Evolutionary conservation across 2,329 filamentous ascomycete genomes (phyloP).

Genomic region (Pseudogymnoascus sp.): DNA sequence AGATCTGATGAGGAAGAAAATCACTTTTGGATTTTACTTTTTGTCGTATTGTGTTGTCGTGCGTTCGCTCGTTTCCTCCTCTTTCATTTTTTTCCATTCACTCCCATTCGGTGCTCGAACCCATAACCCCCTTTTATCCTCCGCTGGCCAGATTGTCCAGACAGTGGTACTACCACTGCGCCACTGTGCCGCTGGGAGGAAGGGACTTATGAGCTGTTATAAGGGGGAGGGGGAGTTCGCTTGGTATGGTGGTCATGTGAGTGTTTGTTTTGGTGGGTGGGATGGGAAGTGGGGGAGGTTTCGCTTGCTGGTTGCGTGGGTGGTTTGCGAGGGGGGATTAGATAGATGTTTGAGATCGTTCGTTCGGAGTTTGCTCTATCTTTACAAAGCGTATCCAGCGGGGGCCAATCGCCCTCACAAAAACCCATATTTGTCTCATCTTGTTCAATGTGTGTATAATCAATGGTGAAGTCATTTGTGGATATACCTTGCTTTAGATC

Average conservation of each 20-base stretch:
- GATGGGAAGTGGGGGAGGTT: not conserved
- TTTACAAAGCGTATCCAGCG: too few relatives aligned
- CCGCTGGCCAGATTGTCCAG: slow-evolving; percentile 5
- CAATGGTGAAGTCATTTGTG: not conserved
- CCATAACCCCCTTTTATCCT: not conserved
- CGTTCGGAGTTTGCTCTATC: too few relatives aligned
- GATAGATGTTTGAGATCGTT: too few relatives aligned
- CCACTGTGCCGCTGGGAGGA: not conserved
- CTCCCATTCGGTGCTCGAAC: too few relatives aligned
- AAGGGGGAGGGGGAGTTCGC: not conserved
- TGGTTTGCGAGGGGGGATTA: too few relatives aligned
- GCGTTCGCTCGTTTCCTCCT: not conserved
- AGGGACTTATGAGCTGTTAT: not conserved
- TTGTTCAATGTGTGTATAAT: not conserved
- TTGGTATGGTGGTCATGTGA: not conserved
- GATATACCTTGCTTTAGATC: not conserved
- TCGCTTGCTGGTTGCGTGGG: not conserved
- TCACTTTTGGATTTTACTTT: slow-evolving; percentile 3
- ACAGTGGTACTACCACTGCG: slow-evolving; percentile 6
- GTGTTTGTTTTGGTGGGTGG: not conserved
- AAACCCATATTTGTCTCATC: not conserved
- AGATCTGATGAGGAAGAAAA: slow-evolving; percentile 2
- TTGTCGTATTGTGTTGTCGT: not conserved
- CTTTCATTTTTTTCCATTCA: not conserved
- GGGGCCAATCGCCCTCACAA: not conserved